Base-by-base conservation (phyloP, 495 filamentous ascomycete genomes). In the Penicillium psychrofluorescens region DNA sequence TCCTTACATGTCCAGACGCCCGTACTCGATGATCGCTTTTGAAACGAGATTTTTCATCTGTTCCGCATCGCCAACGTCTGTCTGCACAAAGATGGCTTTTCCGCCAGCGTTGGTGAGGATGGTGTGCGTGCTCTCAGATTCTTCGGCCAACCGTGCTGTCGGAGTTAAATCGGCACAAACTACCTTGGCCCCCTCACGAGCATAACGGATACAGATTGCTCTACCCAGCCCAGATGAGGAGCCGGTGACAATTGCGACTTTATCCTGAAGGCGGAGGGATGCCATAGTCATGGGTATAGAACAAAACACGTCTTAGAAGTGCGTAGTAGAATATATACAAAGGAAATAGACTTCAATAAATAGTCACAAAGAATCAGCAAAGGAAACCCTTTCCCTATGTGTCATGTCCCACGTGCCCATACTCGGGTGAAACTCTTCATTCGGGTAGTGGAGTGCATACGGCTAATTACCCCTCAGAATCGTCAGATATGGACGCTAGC, bases 211-310 rank as follows among this genome's bases (percentile, higher is more conserved):
- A 6, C 65, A 54, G 38, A 77, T 77, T 1, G 69, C 70, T 35
- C 72, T 58, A 14, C 75, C 71, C 0, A 77, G 44, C 5, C 73
- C 74, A 0, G 68, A 68, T 1, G 73, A 72, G 6, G 70, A 30
- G 29, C 75, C 76, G 2, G 74, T 77, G 13, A 78, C 59, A 12
- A 77, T 68, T 36, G 66, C 68, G 2, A 71, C 58, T 51, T 68
- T 70, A 46, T 58, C 45, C 2, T 43, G 39, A 1, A 71, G 48
- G 16, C 65, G 64, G 8, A 40, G 36, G 12, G 41, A 33, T 29
- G 22, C 22, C 22, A 22, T 22, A 4, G 22, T 22, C 2, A 4
- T 22, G 6, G 22, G 2, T 22, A 22, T 22, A 22, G 22, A 22
- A 22, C 22, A 22, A 6, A 22, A 22, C 4, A 22, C 2, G 22